These are phyloP conservation scores for Sequoiadendron giganteum DNA, from an alignment of 75 land plant genomes.

Conservation along the genomic window DNA sequence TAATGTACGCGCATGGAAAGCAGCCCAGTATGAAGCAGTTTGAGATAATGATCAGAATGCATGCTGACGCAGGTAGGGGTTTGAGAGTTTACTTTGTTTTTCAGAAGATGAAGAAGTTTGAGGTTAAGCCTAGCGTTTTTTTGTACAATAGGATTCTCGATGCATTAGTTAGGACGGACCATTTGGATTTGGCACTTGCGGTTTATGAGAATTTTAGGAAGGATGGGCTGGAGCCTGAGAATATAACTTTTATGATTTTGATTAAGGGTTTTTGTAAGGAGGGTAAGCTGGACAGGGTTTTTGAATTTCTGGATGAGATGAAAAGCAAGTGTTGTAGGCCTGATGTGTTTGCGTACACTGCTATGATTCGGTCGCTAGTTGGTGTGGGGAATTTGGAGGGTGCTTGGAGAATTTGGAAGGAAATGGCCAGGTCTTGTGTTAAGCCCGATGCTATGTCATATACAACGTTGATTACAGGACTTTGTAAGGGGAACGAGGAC, in stretches of 20 bases:
- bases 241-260: conserved; percentile 58
- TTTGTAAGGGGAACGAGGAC: conserved; percentile 43
- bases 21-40: conserved; percentile 66
- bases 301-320: conserved; percentile 53
- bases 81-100: conserved; percentile 47
- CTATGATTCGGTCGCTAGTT: conserved; percentile 50
- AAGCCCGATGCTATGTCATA: conserved; percentile 64
- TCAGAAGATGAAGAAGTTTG: conserved; percentile 63
- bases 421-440: conserved; percentile 55
- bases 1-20: conserved; percentile 62
- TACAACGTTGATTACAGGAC: conserved; percentile 46
- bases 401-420: conserved; percentile 58
- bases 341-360: conserved; percentile 75
- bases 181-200: conserved; percentile 49
- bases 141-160: conserved; percentile 66
- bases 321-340: conserved; percentile 41
- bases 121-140: conserved; percentile 48
- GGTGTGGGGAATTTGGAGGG: conserved; percentile 51
- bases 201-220: conserved; percentile 53
- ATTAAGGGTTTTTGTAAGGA: conserved; percentile 58
- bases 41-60: conserved; percentile 63
- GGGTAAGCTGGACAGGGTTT: conserved; percentile 42
- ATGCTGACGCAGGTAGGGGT: conserved; percentile 48
- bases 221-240: conserved; percentile 55
- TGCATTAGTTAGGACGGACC: conserved; percentile 42